phyloP scores from a whole-genome alignment of 2,329 filamentous ascomycete species.

The Colletotrichum tropicicola region DNA sequence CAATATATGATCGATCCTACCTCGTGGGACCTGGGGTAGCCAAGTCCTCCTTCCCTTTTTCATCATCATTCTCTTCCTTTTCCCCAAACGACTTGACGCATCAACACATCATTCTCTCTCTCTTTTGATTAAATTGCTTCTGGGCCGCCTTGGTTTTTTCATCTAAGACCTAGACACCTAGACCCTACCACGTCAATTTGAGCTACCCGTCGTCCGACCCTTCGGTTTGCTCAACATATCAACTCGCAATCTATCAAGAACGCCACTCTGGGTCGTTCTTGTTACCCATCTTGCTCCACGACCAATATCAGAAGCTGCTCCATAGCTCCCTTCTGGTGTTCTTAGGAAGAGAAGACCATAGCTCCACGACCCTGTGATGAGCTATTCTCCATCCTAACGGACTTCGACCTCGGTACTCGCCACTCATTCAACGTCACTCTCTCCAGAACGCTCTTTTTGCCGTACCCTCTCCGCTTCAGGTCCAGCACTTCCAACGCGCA shows the following conservation, averaged over 20 bases:
- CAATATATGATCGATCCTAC: constrained; percentile 40
- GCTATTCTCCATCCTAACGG: constrained; percentile 26
- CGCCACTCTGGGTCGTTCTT: neutral
- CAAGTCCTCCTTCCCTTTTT: constrained; percentile 32
- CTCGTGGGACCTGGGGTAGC: constrained; percentile 35
- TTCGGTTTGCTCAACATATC: constrained; percentile 8
- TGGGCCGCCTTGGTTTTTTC: constrained; percentile 12
- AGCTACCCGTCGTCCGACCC: constrained; percentile 2
- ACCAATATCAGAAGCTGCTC: neutral
- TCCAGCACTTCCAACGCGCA: neutral
- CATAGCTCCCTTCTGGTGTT: neutral
- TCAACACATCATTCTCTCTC: constrained; percentile 18
- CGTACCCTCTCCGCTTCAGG: neutral
- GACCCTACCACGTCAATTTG: constrained; percentile 16
- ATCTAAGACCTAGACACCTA: constrained; percentile 11
- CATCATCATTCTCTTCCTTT: constrained; percentile 38
- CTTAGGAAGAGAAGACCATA: neutral
- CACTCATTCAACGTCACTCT: neutral
- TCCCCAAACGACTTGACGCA: constrained; percentile 30
- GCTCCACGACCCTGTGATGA: constrained; percentile 27
- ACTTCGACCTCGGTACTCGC: constrained; percentile 10
- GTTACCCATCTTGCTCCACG: neutral
- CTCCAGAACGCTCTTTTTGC: neutral
- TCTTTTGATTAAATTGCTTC: constrained; percentile 20
- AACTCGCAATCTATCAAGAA: neutral